These are phyloP conservation scores for Aulographum hederae DNA, from an alignment of 2,329 filamentous ascomycete genomes.

Conservation along the genomic window DNA sequence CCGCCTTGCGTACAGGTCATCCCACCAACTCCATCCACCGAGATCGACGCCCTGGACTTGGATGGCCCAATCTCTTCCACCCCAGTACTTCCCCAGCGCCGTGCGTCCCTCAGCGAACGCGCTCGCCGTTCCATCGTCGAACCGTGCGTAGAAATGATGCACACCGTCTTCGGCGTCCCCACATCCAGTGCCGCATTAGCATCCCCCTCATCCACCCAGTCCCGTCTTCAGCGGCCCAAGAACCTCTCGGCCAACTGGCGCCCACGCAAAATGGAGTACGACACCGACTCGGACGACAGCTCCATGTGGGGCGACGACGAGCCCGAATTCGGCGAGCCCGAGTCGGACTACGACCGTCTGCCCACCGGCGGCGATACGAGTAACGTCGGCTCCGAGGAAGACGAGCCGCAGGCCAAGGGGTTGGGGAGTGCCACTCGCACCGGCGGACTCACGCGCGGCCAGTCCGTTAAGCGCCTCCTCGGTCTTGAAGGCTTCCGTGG, in stretches of 20 bases:
- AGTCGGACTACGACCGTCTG: slow-evolving; percentile 14
- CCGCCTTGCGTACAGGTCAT: slow-evolving; percentile 38
- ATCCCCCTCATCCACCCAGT: slow-evolving; percentile 35
- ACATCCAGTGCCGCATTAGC: slow-evolving; percentile 9
- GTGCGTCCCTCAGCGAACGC: slow-evolving; percentile 4
- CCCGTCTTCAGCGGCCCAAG: slow-evolving; percentile 45
- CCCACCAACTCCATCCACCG: slow-evolving; percentile 32
- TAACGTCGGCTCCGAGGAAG: slow-evolving; percentile 13
- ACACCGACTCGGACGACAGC: slow-evolving; percentile 18
- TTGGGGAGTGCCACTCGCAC: no score
- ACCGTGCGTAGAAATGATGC: slow-evolving; percentile 5
- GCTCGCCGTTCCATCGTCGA: slow-evolving; percentile 4
- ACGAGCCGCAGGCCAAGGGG: slow-evolving; percentile 5
- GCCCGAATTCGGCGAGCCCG: slow-evolving; percentile 14
- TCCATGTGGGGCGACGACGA: slow-evolving; percentile 18
- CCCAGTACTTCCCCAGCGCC: slow-evolving; percentile 14
- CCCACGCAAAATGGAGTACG: no score
- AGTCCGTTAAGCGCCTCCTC: slow-evolving; percentile 11
- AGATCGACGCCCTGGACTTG: slow-evolving; percentile 19
- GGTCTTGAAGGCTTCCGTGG: slow-evolving; percentile 20
- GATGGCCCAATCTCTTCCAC: slow-evolving; percentile 11
- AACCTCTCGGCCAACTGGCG: slow-evolving; percentile 45
- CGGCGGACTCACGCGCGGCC: no score
- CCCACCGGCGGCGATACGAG: slow-evolving; percentile 28
- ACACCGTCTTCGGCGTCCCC: slow-evolving; percentile 8